These are phyloP conservation scores for Yarrowia phangngaensis DNA, from an alignment of 805 yeast genomes.

Conservation along the genomic window DNA sequence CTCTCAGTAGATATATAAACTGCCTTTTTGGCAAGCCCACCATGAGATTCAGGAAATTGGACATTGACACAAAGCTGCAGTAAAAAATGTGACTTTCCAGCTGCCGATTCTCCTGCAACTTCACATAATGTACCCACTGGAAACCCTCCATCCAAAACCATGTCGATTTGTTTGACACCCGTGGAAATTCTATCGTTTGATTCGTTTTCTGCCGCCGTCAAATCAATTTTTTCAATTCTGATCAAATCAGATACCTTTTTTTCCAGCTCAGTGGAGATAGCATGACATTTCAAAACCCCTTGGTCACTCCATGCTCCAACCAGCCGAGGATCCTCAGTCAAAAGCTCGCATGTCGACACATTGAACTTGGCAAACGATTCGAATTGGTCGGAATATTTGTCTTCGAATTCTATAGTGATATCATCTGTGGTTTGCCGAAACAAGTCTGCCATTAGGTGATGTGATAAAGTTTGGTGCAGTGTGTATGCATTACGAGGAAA, in stretches of 20 bases:
- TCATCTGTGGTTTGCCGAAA: conserved; percentile 16
- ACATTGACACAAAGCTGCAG: conserved; percentile 61
- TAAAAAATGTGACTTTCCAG: conserved; percentile 80
- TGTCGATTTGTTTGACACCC: conserved; percentile 53
- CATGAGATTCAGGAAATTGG: conserved; percentile 48
- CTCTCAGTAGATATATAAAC: conserved; percentile 80
- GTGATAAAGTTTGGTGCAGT: conserved; percentile 2
- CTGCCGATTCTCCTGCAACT: conserved; percentile 76
- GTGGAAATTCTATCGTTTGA: conserved; percentile 41
- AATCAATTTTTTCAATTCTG: not conserved
- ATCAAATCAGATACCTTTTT: not conserved
- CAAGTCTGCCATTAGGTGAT: conserved; percentile 12
- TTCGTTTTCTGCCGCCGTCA: not conserved
- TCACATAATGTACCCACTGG: conserved; percentile 60
- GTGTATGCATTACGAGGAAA: too few relatives aligned
- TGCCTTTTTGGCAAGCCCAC: conserved; percentile 51
- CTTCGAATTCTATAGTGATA: conserved; percentile 13
- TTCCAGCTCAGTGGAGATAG: not conserved
- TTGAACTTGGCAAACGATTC: conserved; percentile 3
- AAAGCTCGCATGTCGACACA: conserved; percentile 9
- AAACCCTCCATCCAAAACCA: conserved; percentile 53
- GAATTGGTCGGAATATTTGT: conserved; percentile 2
- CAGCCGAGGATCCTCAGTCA: conserved; percentile 2
- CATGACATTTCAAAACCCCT: conserved; percentile 3
- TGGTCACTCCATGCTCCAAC: conserved; percentile 12